Evolutionary conservation across 1,139 yeast species (phyloP), one percentile per base, ranked within the genome.

Genomic region (Lodderomyces metapsilosis): DNA sequence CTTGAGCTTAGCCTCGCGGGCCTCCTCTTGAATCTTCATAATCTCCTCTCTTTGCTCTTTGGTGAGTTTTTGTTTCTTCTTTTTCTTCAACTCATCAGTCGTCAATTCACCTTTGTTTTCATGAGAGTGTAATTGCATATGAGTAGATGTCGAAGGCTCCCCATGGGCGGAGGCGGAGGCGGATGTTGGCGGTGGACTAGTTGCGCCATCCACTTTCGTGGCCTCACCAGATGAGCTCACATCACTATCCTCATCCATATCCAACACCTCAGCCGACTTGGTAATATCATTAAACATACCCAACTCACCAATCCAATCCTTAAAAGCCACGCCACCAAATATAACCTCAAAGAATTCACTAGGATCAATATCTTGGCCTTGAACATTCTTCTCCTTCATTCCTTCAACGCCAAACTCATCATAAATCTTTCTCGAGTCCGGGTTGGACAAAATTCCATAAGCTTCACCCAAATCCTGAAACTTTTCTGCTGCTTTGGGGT

Each of bases 401-500:
- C 76, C 76, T 10, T 69, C 75, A 23, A 62, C 60, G 4, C 77
- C 77, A 33, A 68, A 52, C 44, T 71, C 74, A 47, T 71, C 77
- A 49, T 71, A 71, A 11, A 65, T 38, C 5, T 60, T 66, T 49
- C 77, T 59, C 27, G 63, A 50, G 17, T 71, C 67, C 5, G 59
- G 46, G 50, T 71, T 64, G 45, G 59, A 69, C 37, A 71, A 63
- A 5, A 71, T 55, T 8, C 74, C 75, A 46, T 71, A 71, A 1
- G 77, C 77, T 52, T 71, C 76, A 2, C 75, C 86, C 48, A 88
- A 78, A 63, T 89, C 96, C 71, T 91, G 94, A 68, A 91, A 91
- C 68, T 88, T 89, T 57, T 88, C 96, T 36, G 96, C 94, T 35
- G 96, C 98, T 52, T 84, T 92, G 38, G 89, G 86, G 43, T 64